These are phyloP conservation scores for Vanderwaltozyma tropicalis DNA, from an alignment of 805 yeast genomes.

Conservation along the genomic window DNA sequence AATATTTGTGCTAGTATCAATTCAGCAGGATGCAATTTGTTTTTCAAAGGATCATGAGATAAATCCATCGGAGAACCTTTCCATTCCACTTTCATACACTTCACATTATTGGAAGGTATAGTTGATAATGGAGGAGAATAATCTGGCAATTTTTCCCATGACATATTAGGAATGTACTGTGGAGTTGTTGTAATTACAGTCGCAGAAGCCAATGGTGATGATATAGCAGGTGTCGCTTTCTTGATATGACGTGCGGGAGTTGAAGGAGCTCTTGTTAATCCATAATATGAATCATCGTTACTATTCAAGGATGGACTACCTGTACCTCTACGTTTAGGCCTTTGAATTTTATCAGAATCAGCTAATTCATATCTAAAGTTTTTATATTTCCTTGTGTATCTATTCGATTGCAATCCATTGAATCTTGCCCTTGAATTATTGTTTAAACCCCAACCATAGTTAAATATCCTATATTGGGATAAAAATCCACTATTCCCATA, in stretches of 20 bases:
- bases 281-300: slow-evolving; percentile 5
- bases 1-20: slow-evolving; percentile 74
- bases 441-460: not conserved
- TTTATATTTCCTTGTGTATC: not conserved
- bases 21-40: slow-evolving; percentile 85
- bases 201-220: slow-evolving; percentile 24
- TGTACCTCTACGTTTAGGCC: not conserved
- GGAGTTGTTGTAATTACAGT: slow-evolving; percentile 22
- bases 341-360: not conserved
- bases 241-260: slow-evolving; percentile 18
- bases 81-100: slow-evolving; percentile 87
- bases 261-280: slow-evolving; percentile 7
- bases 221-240: slow-evolving; percentile 23
- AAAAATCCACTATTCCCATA: slow-evolving; percentile 12
- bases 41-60: slow-evolving; percentile 59
- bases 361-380: not conserved
- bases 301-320: slow-evolving; percentile 1
- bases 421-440: not conserved
- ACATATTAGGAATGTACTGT: slow-evolving; percentile 35
- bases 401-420: not conserved
- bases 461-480: slow-evolving; percentile 16
- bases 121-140: slow-evolving; percentile 62
- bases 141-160: slow-evolving; percentile 69
- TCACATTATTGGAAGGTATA: slow-evolving; percentile 51
- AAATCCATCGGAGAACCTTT: slow-evolving; percentile 96